Evolutionary conservation across 2,329 filamentous ascomycete genomes (phyloP), one percentile per base, ranked within the genome.

Genomic region (Coniella lustricola): DNA sequence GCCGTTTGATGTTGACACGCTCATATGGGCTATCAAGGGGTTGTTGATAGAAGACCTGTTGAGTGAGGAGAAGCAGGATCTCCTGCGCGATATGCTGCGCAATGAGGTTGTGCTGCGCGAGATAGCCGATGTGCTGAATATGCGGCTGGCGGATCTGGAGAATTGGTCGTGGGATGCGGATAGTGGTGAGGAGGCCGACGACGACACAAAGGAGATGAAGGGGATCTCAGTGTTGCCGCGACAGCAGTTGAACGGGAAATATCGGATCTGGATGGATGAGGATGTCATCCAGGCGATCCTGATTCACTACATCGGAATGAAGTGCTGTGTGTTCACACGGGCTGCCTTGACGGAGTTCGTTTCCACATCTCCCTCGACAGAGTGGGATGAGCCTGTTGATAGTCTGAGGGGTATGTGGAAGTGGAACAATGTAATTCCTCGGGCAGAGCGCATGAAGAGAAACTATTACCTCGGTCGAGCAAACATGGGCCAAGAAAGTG

Each of bases 211-310:
- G 25, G 25, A n/a, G n/a, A n/a, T n/a, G n/a, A n/a, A n/a, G n/a
- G 25, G 25, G 10, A 67, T 71, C 41, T 67, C 66, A 4, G 66
- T 71, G 18, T 56, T 69, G 44, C 68, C 68, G 22, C 65, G 67
- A 8, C 65, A 64, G 33, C 65, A 69, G 32, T 52, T 68, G 20
- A 72, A 71, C 45, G 69, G 70, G 2, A 71, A 69, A 49, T 72
- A 70, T 50, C 62, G 67, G 2, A 68, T 71, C 45, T 69, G 69
- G 64, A 67, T 70, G 59, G 68, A 72, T 48, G 68, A 73, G 47
- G 69, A 73, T 42, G 64, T 72, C 10, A 57, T 72, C 14, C 68
- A 73, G 52, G 63, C 67, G n/a, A 65, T 72, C 12, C 70, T 72
- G 48, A 61, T 69, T 13, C 67, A 72, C 45, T 70, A 65, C 48